These are phyloP conservation scores for Phytopythium montanum DNA, from an alignment of 352 stramenopile genomes.

Conservation along the genomic window DNA sequence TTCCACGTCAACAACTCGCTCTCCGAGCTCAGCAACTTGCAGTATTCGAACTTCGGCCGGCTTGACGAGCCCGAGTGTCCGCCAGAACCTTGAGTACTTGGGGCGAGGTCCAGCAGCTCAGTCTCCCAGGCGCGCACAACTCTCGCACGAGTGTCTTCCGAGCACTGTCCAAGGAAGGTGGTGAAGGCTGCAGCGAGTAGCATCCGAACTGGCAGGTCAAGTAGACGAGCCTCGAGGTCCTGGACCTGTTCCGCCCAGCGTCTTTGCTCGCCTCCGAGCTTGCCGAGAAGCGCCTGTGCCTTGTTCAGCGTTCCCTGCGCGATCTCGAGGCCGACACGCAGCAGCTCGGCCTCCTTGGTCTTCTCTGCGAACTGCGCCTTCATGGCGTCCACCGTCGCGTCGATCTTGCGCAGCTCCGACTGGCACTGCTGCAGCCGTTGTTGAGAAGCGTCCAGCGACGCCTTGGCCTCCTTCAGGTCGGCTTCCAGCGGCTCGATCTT, in stretches of 20 bases:
- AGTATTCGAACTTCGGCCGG: conserved; percentile 68
- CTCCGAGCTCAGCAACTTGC: conserved; percentile 89
- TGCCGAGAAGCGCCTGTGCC: conserved; percentile 85
- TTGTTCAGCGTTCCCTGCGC: conserved; percentile 91
- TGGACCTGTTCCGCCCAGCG: conserved; percentile 91
- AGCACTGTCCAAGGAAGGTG: conserved; percentile 91
- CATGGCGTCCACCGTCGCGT: conserved; percentile 85
- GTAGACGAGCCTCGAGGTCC: conserved; percentile 72
- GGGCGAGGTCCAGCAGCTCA: conserved; percentile 41
- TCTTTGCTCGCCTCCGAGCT: conserved; percentile 90
- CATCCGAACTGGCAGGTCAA: conserved; percentile 87
- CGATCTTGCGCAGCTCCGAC: conserved; percentile 90
- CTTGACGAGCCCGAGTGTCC: conserved; percentile 8
- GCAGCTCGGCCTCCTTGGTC: conserved; percentile 91
- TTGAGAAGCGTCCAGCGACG: conserved; percentile 83
- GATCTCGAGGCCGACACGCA: conserved; percentile 82
- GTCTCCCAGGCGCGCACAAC: conserved; percentile 83
- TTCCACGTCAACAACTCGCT: conserved; percentile 94
- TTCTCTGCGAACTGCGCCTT: conserved; percentile 92
- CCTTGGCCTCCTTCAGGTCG: conserved; percentile 88
- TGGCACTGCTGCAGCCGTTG: conserved; percentile 88
- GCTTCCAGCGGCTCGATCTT: conserved; percentile 93
- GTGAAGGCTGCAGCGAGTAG: conserved; percentile 91
- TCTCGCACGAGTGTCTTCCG: conserved; percentile 78
- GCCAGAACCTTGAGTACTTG: conserved; percentile 7